Conservation (phyloP, 2,329 filamentous ascomycete species). For the Tolypocladium tundrense region DNA sequence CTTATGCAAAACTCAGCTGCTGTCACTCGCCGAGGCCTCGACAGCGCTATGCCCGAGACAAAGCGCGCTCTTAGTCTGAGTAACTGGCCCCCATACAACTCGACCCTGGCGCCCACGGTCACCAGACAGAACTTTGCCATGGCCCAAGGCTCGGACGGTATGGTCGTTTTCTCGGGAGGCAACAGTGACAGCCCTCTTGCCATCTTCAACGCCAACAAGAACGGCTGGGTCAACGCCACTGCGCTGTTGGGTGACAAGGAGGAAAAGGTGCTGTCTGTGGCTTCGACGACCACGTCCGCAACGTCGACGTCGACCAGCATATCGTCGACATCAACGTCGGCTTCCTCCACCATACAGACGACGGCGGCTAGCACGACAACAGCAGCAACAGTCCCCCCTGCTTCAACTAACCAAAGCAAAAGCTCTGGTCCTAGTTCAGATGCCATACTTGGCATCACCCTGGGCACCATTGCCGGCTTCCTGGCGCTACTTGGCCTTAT, state of each 20-base stretch:
- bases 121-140: constrained; percentile 61
- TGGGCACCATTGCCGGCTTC: constrained; percentile 72
- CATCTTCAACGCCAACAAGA: constrained; percentile 67
- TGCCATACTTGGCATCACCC: constrained; percentile 66
- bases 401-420: constrained; percentile 5
- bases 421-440: constrained; percentile 28
- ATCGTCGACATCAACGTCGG: constrained; percentile 11
- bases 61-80: constrained; percentile 40
- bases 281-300: constrained; percentile 17
- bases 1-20: constrained; percentile 36
- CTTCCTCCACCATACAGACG: constrained; percentile 9
- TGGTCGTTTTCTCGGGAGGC: constrained; percentile 73
- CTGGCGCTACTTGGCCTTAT: constrained; percentile 59
- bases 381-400: background rate
- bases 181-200: constrained; percentile 54
- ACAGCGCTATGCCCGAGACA: constrained; percentile 6
- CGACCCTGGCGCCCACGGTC: constrained; percentile 52
- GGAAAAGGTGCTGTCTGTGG: constrained; percentile 25
- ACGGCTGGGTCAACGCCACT: constrained; percentile 68
- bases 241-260: constrained; percentile 45
- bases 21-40: constrained; percentile 23
- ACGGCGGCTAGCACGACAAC: constrained; percentile 7
- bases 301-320: constrained; percentile 6
- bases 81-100: constrained; percentile 73
- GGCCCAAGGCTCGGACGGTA: constrained; percentile 53